Base-by-base conservation (phyloP, 768 basidiomycete species). In the Pholiota molesta region DNA sequence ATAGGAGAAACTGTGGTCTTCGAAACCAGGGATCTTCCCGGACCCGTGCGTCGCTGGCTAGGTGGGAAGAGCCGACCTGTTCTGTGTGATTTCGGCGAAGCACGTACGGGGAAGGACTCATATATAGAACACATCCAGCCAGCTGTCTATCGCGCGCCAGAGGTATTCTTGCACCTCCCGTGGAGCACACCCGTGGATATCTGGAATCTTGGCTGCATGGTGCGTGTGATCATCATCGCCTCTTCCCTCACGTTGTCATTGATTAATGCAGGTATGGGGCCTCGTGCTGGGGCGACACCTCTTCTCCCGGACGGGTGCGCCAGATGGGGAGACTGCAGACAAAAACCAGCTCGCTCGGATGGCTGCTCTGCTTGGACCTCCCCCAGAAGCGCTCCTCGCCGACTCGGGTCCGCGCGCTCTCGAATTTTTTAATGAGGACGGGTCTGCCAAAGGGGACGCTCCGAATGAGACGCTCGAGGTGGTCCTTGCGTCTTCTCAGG, bases 201-300 rank as follows among this genome's bases (percentile, higher is more conserved):
- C n/a, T 75, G 74, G 72, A 74, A 31, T 31, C 35, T 72, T 35
- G 74, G 69, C 7, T 63, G 66, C 31, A 54, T 72, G 69, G 74
- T 40, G 5, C 13, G 39, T 40, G 39, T 40, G 74, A 44, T 13
- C 72, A 60, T 28, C n/a, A n/a, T n/a, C 5, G n/a, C 11, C 39
- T 40, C 39, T n/a, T 40, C 39, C 14, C 39, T 40, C 39, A 11
- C 6, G 37, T 45, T 57, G 14, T 19, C 51, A 51, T 26, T 33
- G 35, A 60, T 39, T 44, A 17, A 16, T 37, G 11, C 33, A 53
- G 52, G 14, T 44, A 21, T 60, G 59, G 54, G 35, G 19, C 40
- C 5, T 60, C 14, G 17, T 31, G 19, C 16, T 52, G 3, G 26
- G 52, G 14, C 37, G 29, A 53, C 59, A 60, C 37, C 37, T 60